Evolutionary conservation across 257 asterid species (phyloP).

Genomic region (Penstemon barbatus): DNA sequence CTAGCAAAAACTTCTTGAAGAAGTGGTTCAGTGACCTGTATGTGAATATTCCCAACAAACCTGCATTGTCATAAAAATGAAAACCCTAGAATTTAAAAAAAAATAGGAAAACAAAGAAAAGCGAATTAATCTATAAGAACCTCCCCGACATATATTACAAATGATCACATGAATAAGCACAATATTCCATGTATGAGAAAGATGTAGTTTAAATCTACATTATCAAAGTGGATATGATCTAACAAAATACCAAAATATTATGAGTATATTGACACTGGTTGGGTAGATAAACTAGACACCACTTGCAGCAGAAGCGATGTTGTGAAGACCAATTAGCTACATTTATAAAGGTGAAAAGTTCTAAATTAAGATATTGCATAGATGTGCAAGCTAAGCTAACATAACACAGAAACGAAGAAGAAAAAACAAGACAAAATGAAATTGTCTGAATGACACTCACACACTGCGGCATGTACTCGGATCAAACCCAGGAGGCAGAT

Average conservation of each 20-base stretch:
- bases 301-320: slow-evolving; percentile 4
- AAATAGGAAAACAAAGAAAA: slow-evolving; percentile 25
- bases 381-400: slow-evolving; percentile 14
- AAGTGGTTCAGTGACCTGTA: slow-evolving; percentile 80
- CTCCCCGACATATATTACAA: slow-evolving; percentile 27
- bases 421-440: slow-evolving; percentile 17
- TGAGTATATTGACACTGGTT: background rate
- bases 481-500: slow-evolving; percentile 98
- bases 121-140: slow-evolving; percentile 28
- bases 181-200: slow-evolving; percentile 8
- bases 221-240: slow-evolving; percentile 18
- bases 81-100: slow-evolving; percentile 33
- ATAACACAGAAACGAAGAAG: slow-evolving; percentile 14
- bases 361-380: background rate
- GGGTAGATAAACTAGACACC: slow-evolving; percentile 5
- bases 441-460: slow-evolving; percentile 63
- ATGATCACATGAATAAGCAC: slow-evolving; percentile 23
- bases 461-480: slow-evolving; percentile 98
- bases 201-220: background rate
- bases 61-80: slow-evolving; percentile 38
- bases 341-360: background rate
- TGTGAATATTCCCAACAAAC: slow-evolving; percentile 75
- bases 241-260: background rate
- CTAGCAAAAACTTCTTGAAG: slow-evolving; percentile 76
- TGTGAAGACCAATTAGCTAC: slow-evolving; percentile 4